Evolutionary conservation across 1,139 yeast genomes (phyloP).

Genomic region (Yamadazyma aaseri): DNA sequence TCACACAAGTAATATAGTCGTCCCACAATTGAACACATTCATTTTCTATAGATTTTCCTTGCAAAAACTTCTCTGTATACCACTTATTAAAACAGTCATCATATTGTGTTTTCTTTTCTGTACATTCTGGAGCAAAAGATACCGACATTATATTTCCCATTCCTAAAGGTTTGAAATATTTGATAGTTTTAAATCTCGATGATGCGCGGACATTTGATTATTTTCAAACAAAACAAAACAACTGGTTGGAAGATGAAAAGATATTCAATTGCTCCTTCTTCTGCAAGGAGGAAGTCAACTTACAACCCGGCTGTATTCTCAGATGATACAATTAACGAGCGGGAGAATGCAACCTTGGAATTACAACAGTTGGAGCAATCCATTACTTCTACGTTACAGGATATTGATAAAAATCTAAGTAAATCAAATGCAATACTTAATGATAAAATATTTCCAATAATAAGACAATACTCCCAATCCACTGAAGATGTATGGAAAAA

Average conservation of each 20-base stretch:
- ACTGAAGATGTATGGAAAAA: constrained; percentile 59
- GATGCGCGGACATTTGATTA: no score
- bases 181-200: no score
- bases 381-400: constrained; percentile 75
- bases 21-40: constrained; percentile 93
- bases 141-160: constrained; percentile 89
- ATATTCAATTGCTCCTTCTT: constrained; percentile 41
- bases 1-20: constrained; percentile 81
- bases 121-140: constrained; percentile 96
- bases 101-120: constrained; percentile 77
- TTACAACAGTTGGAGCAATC: constrained; percentile 78
- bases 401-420: constrained; percentile 71
- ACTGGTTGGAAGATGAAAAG: constrained; percentile 28
- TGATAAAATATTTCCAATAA: constrained; percentile 59
- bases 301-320: constrained; percentile 14
- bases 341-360: constrained; percentile 46
- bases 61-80: constrained; percentile 87
- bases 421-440: constrained; percentile 62
- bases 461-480: constrained; percentile 55
- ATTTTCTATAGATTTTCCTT: constrained; percentile 70
- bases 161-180: constrained; percentile 1
- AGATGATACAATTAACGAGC: constrained; percentile 13
- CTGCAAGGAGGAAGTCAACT: constrained; percentile 37
- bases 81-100: constrained; percentile 92
- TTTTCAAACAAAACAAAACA: background rate